Evolutionary conservation across 371 early-diverging fungal genomes (phyloP).

Genomic region (Batrachochytrium dendrobatidis): DNA sequence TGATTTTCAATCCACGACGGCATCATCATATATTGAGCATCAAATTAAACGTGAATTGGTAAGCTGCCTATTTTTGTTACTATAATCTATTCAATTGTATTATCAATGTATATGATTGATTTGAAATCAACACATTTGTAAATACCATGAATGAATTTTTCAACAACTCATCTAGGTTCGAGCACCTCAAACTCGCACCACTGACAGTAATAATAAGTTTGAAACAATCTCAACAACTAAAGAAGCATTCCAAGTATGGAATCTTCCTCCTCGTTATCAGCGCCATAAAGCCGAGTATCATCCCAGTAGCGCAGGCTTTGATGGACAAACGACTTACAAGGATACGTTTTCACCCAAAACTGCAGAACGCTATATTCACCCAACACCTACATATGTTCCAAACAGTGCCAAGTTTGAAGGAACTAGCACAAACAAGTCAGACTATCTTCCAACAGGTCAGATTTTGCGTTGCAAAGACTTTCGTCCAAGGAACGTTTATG

Average conservation of each 20-base stretch:
- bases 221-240: slow-evolving; percentile 28
- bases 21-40: slow-evolving; percentile 30
- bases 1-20: slow-evolving; percentile 35
- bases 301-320: slow-evolving; percentile 22
- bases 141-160: background rate
- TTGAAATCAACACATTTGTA: too few relatives aligned
- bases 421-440: slow-evolving; percentile 27
- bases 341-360: slow-evolving; percentile 25
- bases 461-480: slow-evolving; percentile 17
- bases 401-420: slow-evolving; percentile 30
- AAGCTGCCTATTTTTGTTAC: background rate
- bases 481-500: slow-evolving; percentile 22
- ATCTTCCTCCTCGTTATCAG: slow-evolving; percentile 18
- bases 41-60: slow-evolving; percentile 12
- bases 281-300: slow-evolving; percentile 20
- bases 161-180: slow-evolving; percentile 1
- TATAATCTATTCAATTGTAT: background rate
- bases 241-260: slow-evolving; percentile 33
- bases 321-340: slow-evolving; percentile 12
- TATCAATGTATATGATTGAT: background rate
- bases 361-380: slow-evolving; percentile 13
- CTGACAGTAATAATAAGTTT: slow-evolving; percentile 17
- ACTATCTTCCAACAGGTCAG: slow-evolving; percentile 15
- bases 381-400: slow-evolving; percentile 14
- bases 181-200: slow-evolving; percentile 14